Evolutionary conservation across 2,329 filamentous ascomycete species (phyloP), one percentile per base, ranked within the genome.

Genomic region (Colletotrichum noveboracense): DNA sequence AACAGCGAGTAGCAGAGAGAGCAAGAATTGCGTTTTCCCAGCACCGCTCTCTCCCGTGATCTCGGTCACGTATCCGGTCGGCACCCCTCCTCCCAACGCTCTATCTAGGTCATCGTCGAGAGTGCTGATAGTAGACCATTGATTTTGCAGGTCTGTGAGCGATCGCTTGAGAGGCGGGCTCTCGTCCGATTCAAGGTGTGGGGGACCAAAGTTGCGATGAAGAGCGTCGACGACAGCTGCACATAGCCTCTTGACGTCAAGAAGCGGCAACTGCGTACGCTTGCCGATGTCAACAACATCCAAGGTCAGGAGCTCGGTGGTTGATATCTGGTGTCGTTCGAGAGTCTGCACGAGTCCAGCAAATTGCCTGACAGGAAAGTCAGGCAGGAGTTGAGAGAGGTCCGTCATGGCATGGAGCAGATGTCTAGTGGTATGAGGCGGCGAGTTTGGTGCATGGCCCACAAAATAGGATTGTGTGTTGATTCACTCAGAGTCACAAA

Each of bases 1-100:
- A 18, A 93, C 93, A 36, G 96, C 91, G 38, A 98, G 92, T 60
- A 98, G 92, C 32, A 99, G 90, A 26, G 93, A 93, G 32, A 98
- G 91, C 32, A 98, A 93, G 81, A 98, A 92, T 84, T 99, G 97
- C 2, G 97, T 98, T 89, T 99, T 99, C 81, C 96, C 97, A 78
- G 93, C 94, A 80, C 96, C 97, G 78, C 95, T 98, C 87, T 98
- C 97, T 74, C 97, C 97, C 3, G 95, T 94, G 76, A 99, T 90
- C 84, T 99, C 97, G 9, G 95, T 96, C 81, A 99, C 88, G 84
- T 94, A 94, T 62, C 96, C 94, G 4, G 93, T 90, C 2, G 94
- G 94, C 71, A 98, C 90, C 24, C 97, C 97, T 64, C 96, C 96
- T 75, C 91, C 91, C 52, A 98, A 88, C 4, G 85, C 86, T 10